These are phyloP conservation scores for Neurospora discreta DNA, from an alignment of 495 filamentous ascomycete species.

Conservation along the genomic window DNA sequence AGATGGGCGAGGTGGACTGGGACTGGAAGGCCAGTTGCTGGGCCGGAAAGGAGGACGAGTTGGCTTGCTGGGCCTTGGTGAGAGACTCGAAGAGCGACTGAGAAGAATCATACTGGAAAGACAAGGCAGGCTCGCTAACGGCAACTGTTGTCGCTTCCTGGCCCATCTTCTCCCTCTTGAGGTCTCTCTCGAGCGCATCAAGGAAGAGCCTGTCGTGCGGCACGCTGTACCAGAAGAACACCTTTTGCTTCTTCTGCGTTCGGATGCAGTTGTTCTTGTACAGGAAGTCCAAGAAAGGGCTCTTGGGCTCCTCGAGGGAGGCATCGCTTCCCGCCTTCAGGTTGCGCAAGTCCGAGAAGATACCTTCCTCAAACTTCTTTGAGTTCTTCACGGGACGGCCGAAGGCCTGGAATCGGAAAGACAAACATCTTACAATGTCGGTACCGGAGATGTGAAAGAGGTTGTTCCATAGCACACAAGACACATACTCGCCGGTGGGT, in stretches of 20 bases:
- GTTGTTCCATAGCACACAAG: constrained; percentile 95
- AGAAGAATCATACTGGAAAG: constrained; percentile 97
- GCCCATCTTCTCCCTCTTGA: constrained; percentile 98
- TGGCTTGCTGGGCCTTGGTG: constrained; percentile 98
- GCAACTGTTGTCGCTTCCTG: constrained; percentile 96
- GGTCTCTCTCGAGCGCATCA: constrained; percentile 89
- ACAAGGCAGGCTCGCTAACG: constrained; percentile 89
- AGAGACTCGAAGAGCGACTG: constrained; percentile 98
- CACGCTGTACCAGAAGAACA: constrained; percentile 99
- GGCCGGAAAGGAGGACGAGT: constrained; percentile 87
- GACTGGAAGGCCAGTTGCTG: constrained; percentile 65
- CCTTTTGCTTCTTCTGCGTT: constrained; percentile 99
- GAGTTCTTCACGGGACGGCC: constrained; percentile 98
- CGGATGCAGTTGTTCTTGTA: constrained; percentile 99
- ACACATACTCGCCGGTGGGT: constrained; percentile 96
- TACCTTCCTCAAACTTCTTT: constrained; percentile 99
- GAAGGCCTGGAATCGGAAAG: constrained; percentile 97
- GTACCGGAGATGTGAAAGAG: constrained; percentile 98
- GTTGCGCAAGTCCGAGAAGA: constrained; percentile 97
- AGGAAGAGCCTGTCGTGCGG: constrained; percentile 96
- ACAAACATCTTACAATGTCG: constrained; percentile 95
- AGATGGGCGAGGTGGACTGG: constrained; percentile 73
- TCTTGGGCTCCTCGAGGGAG: constrained; percentile 98
- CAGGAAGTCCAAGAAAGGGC: constrained; percentile 92
- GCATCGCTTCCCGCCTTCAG: constrained; percentile 97